Evolutionary conservation across 2,329 filamentous ascomycete genomes (phyloP), one percentile per base, ranked within the genome.

Genomic region (Paraconiothyrium brasiliense): DNA sequence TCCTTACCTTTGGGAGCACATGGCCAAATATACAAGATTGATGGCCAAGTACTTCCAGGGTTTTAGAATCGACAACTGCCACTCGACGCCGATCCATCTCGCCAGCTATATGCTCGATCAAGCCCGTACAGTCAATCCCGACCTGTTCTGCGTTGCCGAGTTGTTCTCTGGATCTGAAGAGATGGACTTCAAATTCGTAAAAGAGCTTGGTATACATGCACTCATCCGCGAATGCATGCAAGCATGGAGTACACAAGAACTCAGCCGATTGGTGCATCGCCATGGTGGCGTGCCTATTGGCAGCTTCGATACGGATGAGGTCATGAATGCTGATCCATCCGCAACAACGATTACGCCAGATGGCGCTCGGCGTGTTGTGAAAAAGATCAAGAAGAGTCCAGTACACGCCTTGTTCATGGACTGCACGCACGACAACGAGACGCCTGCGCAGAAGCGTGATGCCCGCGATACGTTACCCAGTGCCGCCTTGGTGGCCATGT

Each of bases 181-280:
- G 73, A 97, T 92, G 84, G 95, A 99, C 75, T 98, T 96, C 74
- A 86, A 97, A 57, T 99, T 98, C 75, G 94, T 97, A 67, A 96
- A 97, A 81, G 88, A 93, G 27, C 87, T 99, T 2, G 95, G 95
- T 6, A 85, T 99, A 59, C 96, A 92, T 77, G 92, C 93, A 7
- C 85, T 99, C 54, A 97, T 99, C 68, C 89, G 95, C 61, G 95
- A 99, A 80, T 94, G 94, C 11, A 99, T 99, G 96, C 95, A 99
- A 78, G 92, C 94, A 35, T 98, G 94, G 94, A 94, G 91, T 75
- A 97, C 95, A 1, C 92, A 88, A 11, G 96, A 99, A 78, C 84
- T 99, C 65, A 97, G 94, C 79, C 86, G 94, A 49, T 85, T 99
- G 37, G 94, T 99, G 11, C 96, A 99, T 80, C 90, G 90, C 65